phyloP scores from a whole-genome alignment of 2,329 filamentous ascomycete genomes.

The Cephalotrichum gorgonifer region DNA sequence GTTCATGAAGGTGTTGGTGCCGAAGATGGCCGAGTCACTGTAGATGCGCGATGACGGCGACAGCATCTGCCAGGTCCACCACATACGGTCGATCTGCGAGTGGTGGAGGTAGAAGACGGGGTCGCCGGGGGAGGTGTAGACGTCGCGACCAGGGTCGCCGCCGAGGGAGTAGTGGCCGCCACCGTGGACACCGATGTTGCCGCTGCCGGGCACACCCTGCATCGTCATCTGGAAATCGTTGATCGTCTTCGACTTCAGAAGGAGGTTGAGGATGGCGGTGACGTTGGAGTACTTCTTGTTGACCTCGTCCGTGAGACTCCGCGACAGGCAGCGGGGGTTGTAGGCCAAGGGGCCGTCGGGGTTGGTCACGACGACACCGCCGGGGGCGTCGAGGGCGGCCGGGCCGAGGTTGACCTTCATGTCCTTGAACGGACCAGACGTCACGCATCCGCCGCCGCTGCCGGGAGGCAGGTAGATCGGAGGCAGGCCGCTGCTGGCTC shows the following conservation, averaged over 20 bases:
- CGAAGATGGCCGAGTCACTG: no score
- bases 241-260: slow-evolving; percentile 20
- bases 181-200: slow-evolving; percentile 23
- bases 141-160: slow-evolving; percentile 18
- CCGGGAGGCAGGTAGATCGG: slow-evolving; percentile 17
- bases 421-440: slow-evolving; percentile 30
- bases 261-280: slow-evolving; percentile 11
- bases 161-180: slow-evolving; percentile 29
- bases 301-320: slow-evolving; percentile 18
- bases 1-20: no score
- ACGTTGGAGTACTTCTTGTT: slow-evolving; percentile 5
- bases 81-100: slow-evolving; percentile 16
- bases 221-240: slow-evolving; percentile 23
- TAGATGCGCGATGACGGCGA: no score
- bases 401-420: slow-evolving; percentile 23
- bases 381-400: slow-evolving; percentile 17
- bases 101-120: slow-evolving; percentile 19
- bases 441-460: slow-evolving; percentile 39
- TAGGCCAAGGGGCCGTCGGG: no score
- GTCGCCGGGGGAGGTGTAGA: slow-evolving; percentile 14
- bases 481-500: no score
- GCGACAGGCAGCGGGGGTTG: slow-evolving; percentile 32
- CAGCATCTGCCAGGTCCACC: slow-evolving; percentile 23
- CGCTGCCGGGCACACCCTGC: slow-evolving; percentile 14
- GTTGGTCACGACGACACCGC: no score